Evolutionary conservation across 1,284 basidiomycete species (phyloP), one percentile per base, ranked within the genome.

Genomic region (Malassezia slooffiae): DNA sequence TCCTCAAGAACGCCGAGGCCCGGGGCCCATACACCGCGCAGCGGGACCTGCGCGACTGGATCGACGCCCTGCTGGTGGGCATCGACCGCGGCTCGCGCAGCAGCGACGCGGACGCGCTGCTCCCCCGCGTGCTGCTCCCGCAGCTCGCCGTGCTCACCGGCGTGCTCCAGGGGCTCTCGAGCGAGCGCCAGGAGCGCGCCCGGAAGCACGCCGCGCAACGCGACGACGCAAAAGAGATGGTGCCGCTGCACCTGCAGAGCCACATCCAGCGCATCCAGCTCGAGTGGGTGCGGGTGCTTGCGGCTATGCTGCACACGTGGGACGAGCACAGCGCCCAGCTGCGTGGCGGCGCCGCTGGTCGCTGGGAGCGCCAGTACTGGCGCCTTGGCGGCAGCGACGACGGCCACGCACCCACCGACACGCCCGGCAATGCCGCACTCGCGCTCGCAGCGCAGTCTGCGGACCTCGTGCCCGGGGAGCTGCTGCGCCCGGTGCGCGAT

Each of bases 91-190:
- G 38, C 27, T 15, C 13, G 21, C 17, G 7, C 4, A 8, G 23
- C 17, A 13, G 27, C 29, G 24, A 24, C 17, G 16, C 32, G 19
- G 17, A 19, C 15, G 16, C 36, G n/a, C n/a, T n/a, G n/a, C n/a
- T n/a, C n/a, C 4, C 37, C 7, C 51, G 56, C 2, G 17, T 52
- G 13, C 57, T 52, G 13, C 43, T 68, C 9, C 49, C 65, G 9
- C 46, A 52, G 19, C 55, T 68, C 12, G 51, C 63, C 13, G 41
- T 67, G 13, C 47, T 59, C 27, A 55, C 58, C 1, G 65, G 65
- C 4, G 49, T 68, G 0, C 47, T 68, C 9, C 55, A 52, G 11
- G 62, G 62, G 4, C 43, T 68, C 8, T 50, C 58, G 32, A 20
- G 51, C 2, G 55, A 55, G 21, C 54, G 56, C n/a, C 5, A 15